These are phyloP conservation scores for Blastocystis sp. DNA, from an alignment of 352 stramenopile genomes.

Conservation along the genomic window DNA sequence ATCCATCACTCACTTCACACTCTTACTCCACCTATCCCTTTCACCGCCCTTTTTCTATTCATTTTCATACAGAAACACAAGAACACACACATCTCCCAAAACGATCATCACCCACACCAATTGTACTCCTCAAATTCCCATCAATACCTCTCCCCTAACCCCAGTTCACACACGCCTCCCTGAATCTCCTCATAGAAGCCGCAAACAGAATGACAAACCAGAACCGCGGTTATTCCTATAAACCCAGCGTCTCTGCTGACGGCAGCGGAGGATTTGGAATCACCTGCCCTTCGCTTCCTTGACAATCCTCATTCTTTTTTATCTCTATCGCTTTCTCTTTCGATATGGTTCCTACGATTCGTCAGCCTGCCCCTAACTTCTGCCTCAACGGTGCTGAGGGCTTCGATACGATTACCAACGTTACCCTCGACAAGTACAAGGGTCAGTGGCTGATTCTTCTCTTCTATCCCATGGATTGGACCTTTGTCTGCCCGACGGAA, in stretches of 20 bases:
- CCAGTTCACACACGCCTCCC: no score
- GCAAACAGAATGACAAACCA: not conserved
- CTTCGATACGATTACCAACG: constrained; percentile 8
- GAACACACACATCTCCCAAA: no score
- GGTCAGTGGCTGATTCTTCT: constrained; percentile 42
- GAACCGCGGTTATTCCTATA: not conserved
- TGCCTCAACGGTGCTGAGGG: constrained; percentile 56
- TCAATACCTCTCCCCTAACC: no score
- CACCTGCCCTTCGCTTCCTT: not conserved
- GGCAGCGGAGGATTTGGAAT: not conserved
- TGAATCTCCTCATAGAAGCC: no score
- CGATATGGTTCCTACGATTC: constrained; percentile 63
- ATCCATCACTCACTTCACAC: no score
- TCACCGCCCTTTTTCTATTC: no score
- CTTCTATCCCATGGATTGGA: constrained; percentile 68
- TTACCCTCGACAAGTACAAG: constrained; percentile 51
- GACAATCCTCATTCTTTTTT: not conserved
- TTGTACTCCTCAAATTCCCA: no score
- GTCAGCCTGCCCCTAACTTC: constrained; percentile 60
- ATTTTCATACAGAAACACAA: no score
- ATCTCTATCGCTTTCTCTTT: constrained; percentile 5
- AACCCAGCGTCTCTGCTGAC: not conserved
- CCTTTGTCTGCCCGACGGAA: constrained; percentile 60
- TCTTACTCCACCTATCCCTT: no score
- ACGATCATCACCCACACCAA: no score